Base-by-base conservation (phyloP, 139 green algal genomes). In the Pleodorina starrii region DNA sequence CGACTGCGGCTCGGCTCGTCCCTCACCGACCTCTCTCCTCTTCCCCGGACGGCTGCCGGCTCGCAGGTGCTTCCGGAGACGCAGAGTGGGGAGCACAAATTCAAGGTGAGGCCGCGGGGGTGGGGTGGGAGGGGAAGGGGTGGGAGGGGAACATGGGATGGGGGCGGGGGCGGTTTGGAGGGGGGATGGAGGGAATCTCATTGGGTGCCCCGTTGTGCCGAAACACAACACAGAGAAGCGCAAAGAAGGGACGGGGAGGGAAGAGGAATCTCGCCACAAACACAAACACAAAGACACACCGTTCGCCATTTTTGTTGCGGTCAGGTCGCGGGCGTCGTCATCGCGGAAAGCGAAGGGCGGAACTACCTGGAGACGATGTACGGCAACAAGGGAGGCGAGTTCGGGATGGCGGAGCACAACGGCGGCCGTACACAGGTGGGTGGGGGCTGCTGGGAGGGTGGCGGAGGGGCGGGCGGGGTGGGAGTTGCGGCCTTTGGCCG, bases 41-140 rank as follows among this genome's bases (percentile, higher is more conserved):
- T 3, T 59, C 38, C 43, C 25, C 46, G 75, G 12, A 27, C n/a
- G 9, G 35, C 32, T 92, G 5, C 17, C 17, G 14, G 51, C 51
- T 14, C 51, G 14, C 88, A 87, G n/a, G 32, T 92, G 54, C 85
- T 90, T 43, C 5, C 68, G 3, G 32, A 81, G 10, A 90, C 84
- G 17, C 32, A 23, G 66, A 87, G 71, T 23, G 57, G 43, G 19
- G n/a, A 76, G 16, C 78, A 92, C 71, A 92, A 92, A 44, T 90
- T 90, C 85, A 92, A 92, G 90, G 90, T 92, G 51, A 17, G 35
- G 71, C 29, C 27, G 72, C 72, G 32, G 14, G 35, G 11, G 23
- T 11, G 32, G 48, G 48, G 48, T 57, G 48, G 48, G 59, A 35
- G 59, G 59, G 21, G 59, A 71, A 6, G 21, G 59, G 59, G 59